Evolutionary conservation across 345 rosid genomes (phyloP), one percentile per base, ranked within the genome.

Genomic region (Boechera retrofracta): DNA sequence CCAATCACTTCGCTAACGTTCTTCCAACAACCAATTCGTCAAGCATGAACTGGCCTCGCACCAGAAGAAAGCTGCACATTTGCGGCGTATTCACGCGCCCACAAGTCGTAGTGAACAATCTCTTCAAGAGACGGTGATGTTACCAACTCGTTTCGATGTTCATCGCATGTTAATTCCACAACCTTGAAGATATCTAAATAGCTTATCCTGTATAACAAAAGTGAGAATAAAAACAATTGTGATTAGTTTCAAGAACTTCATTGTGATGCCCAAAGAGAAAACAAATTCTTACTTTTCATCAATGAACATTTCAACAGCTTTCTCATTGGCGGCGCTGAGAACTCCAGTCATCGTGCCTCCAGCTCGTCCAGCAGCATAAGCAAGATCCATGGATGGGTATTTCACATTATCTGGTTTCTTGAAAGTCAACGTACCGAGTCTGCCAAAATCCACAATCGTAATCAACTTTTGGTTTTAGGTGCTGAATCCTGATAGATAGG

Each of bases 341-440:
- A 95, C 99, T 83, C 99, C 99, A 1, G 98, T 95, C 99, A 95
- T 95, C 53, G 99, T 95, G 69, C 99, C 99, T 80, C 98, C 99
- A 18, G 99, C 94, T 74, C 94, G 83, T 81, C 97, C 99, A 33
- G 99, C 99, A 32, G 99, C 84, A 76, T 92, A 95, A 59, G 94
- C 93, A 79, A 95, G 98, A 72, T 89, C 88, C 97, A 95, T 87
- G 26, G 99, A 95, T 26, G 98, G 99, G 69, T 89, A 95, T 77
- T 95, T 95, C 57, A 86, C 89, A 45, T 88, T 88, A 83, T 91
- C 96, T 2, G 99, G 98, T 51, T 89, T 82, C 86, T 85, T 87
- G 77, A 95, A 92, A 29, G 99, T 92, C 77, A 95, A 79, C 10
- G 99, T 88, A 66, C 96, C 99, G 10, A 87, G 90, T 83, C 99